Percentiles rank a stretch among this genome's conserved stretches.
Evolutionary conservation across 1,284 basidiomycete species (phyloP).

Genomic region (Austroboletus niveus): DNA sequence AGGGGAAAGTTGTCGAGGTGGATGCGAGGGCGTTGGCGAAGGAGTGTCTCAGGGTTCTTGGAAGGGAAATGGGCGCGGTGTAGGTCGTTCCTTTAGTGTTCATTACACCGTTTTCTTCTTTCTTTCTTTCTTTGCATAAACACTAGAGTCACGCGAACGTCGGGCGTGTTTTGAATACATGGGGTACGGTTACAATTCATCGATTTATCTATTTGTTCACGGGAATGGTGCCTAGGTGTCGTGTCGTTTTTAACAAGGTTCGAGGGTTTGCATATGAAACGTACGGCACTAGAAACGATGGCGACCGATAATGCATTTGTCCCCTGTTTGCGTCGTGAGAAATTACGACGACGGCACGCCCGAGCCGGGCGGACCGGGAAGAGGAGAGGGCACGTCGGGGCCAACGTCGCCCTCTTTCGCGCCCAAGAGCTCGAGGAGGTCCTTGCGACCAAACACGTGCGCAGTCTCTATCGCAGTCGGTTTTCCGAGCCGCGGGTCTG

Average conservation of each 20-base stretch:
- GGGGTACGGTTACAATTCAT: too few species aligned
- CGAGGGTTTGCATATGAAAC: too few species aligned
- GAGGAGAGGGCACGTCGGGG: conserved; percentile 27
- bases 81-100: conserved; percentile 6
- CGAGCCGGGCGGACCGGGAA: conserved; percentile 12
- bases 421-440: conserved; percentile 55
- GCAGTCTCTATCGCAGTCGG: conserved; percentile 76
- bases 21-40: conserved; percentile 68
- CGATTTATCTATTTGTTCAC: too few species aligned
- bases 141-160: neutral
- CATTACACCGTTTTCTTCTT: too few species aligned
- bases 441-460: conserved; percentile 59
- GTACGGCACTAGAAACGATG: too few species aligned
- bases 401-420: conserved; percentile 53
- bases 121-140: too few species aligned
- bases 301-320: too few species aligned
- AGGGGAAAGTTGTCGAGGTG: conserved; percentile 45
- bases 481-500: conserved; percentile 65
- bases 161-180: neutral
- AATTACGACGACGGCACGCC: neutral
- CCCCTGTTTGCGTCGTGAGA: too few species aligned
- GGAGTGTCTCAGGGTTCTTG: conserved; percentile 69
- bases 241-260: too few species aligned
- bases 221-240: too few species aligned
- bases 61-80: conserved; percentile 63